Conservation (phyloP, 306 rosid species). For the Trifolium dubium region DNA sequence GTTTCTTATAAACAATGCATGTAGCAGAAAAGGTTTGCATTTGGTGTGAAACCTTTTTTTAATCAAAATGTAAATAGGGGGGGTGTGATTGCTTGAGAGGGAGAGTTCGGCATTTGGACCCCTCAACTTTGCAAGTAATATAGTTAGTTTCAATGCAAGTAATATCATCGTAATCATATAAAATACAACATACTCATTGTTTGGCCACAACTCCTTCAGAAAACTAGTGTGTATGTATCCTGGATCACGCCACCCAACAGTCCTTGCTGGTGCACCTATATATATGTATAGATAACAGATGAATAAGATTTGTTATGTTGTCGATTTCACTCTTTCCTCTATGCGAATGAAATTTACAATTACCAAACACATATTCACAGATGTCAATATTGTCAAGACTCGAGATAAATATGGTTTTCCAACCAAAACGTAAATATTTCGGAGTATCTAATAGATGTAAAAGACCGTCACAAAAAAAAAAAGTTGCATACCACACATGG, state of each 20-base stretch:
- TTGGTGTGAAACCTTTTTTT: background rate
- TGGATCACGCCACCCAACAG: slow-evolving; percentile 97
- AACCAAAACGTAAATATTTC: slow-evolving; percentile 16
- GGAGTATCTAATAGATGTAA: slow-evolving; percentile 9
- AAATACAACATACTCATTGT: slow-evolving; percentile 57
- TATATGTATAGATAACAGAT: background rate
- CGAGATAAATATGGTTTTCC: slow-evolving; percentile 28
- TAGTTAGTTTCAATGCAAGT: slow-evolving; percentile 16
- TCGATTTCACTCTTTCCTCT: slow-evolving; percentile 3
- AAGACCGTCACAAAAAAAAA: background rate
- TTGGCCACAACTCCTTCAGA: slow-evolving; percentile 88
- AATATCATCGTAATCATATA: slow-evolving; percentile 23
- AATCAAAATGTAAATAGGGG: background rate
- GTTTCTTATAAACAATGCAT: background rate
- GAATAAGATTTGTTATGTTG: slow-evolving; percentile 27
- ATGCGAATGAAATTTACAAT: slow-evolving; percentile 8
- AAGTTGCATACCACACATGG: slow-evolving; percentile 79
- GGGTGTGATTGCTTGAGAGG: background rate
- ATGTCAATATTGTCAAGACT: background rate
- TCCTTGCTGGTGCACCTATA: slow-evolving; percentile 91
- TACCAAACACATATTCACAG: slow-evolving; percentile 20
- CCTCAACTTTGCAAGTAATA: too few relatives aligned
- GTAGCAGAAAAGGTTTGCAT: background rate
- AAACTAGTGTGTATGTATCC: slow-evolving; percentile 88
- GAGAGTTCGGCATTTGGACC: background rate